Evolutionary conservation across 176 grass and related monocot genomes (phyloP), one percentile per base, ranked within the genome.

Genomic region (Otatea glauca): DNA sequence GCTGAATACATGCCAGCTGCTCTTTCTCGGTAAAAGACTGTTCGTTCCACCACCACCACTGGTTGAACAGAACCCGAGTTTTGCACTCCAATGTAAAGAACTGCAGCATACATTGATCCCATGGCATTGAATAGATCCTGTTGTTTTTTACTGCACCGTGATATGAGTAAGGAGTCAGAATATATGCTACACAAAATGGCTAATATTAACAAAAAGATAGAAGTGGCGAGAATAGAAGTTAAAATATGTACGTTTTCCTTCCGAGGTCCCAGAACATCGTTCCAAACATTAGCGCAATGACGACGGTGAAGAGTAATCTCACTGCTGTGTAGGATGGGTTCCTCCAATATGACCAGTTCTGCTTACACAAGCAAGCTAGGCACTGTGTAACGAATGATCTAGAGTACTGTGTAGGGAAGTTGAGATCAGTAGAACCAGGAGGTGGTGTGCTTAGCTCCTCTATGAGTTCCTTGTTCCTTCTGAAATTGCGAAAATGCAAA

Each of bases 1-100:
- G 94, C 92, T 41, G 94, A 97, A 87, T 97, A 97, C 94, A 97
- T 97, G 66, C 94, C 94, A 2, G 94, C 94, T 64, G 92, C 90
- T 72, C 84, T 90, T 86, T 97, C 94, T 88, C 94, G 88, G 56
- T 97, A 97, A 80, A 94, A 97, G 56, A 97, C 92, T 55, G 88
- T 94, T 87, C 92, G 83, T 63, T 97, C 94, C 25, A 97, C 85
- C 56, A 87, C 90, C 68, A 97, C 92, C 34, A 94, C 92, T 37
- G 90, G 94, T 68, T 97, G 94, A 81, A 94, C 92, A n/a, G 92
- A 80, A 48, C 85, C 84, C 68, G 92, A 83, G 83, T 97, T 97
- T 76, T 94, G 88, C 5, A 92, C 35, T 65, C 94, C 92, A 51
- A 94, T 76, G 74, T 94, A 97, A 17, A 97, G 59, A 86, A 97